Conservation (phyloP, 345 rosid genomes). For the Xanthoceras sorbifolium region DNA sequence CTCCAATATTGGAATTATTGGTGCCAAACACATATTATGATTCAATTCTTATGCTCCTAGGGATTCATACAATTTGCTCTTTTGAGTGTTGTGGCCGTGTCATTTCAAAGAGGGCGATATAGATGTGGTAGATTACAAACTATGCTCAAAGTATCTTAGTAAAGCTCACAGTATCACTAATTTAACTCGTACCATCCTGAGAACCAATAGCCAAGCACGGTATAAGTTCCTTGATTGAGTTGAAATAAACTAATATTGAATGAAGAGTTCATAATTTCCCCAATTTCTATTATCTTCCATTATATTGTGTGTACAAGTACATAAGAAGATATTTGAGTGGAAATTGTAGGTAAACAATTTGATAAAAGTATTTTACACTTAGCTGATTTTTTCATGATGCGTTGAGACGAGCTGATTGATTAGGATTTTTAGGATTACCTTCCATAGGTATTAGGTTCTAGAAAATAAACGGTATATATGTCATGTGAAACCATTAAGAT, state of each 20-base stretch:
- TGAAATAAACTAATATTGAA: background rate
- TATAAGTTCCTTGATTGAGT: background rate
- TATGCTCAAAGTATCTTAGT: background rate
- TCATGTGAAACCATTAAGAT: background rate
- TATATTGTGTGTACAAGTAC: background rate
- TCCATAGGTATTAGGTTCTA: background rate
- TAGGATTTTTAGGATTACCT: background rate
- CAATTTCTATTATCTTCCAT: background rate
- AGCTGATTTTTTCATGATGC: background rate
- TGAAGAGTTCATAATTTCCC: background rate
- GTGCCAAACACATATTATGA: background rate
- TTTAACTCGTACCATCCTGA: background rate
- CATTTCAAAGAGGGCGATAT: background rate
- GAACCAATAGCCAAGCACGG: background rate
- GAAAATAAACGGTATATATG: background rate
- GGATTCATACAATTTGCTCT: conserved; percentile 5
- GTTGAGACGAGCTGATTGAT: background rate
- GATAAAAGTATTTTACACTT: background rate
- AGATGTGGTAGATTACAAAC: background rate
- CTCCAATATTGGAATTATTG: background rate
- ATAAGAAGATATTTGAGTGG: background rate
- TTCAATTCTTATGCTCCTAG: background rate
- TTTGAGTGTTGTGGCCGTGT: background rate
- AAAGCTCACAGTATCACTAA: background rate
- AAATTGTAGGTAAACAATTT: background rate